These are phyloP conservation scores for Sphagnum magellanicum DNA, from an alignment of 228 moss, liverwort and hornwort genomes.

Conservation along the genomic window DNA sequence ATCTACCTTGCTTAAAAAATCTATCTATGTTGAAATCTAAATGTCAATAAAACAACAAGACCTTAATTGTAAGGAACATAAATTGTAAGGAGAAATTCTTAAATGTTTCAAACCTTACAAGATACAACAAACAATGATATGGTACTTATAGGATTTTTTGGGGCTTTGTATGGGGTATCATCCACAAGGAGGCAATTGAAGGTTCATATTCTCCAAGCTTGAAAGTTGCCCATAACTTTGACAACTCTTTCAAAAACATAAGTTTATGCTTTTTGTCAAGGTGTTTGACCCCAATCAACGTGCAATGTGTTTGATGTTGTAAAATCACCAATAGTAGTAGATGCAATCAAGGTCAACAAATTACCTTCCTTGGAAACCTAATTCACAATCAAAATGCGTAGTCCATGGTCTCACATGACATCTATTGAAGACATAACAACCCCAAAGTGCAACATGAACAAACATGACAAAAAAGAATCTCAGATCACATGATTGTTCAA, in stretches of 20 bases:
- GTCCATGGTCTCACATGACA: too few species aligned
- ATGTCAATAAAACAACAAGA: not conserved
- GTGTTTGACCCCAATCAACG: conserved; percentile 49
- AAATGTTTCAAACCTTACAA: not conserved
- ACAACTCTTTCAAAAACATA: conserved; percentile 66
- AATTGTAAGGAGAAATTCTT: too few species aligned
- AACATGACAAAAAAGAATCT: too few species aligned
- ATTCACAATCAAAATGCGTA: too few species aligned
- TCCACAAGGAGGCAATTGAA: conserved; percentile 54
- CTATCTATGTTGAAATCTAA: not conserved
- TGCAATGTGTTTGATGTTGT: conserved; percentile 53
- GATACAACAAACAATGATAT: not conserved
- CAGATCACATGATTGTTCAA: too few species aligned
- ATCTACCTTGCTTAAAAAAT: too few species aligned
- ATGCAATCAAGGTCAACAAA: too few species aligned
- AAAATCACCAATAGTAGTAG: not conserved
- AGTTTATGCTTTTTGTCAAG: conserved; percentile 61
- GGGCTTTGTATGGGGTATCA: conserved; percentile 76
- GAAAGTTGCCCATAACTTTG: conserved; percentile 43
- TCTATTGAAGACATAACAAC: too few species aligned
- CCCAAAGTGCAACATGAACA: too few species aligned
- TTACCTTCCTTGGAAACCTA: too few species aligned
- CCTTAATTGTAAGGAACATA: not conserved
- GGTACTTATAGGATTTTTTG: conserved; percentile 47
- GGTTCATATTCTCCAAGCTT: conserved; percentile 51